phyloP scores from a whole-genome alignment of 805 yeast species.

The Wickerhamomyces silvicola region DNA sequence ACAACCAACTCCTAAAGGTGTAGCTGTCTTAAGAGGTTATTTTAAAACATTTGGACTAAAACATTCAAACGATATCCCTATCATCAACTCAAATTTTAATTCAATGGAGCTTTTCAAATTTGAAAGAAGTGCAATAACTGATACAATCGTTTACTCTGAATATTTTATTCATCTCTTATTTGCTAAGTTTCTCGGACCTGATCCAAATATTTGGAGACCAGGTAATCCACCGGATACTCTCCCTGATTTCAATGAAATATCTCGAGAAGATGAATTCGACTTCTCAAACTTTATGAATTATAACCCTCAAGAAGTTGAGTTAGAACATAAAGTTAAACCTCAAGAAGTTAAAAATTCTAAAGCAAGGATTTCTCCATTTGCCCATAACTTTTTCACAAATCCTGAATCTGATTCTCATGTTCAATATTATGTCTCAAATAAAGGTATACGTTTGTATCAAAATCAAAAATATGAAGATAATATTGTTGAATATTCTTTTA shows the following conservation, averaged over 20 bases:
- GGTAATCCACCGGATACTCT: slow-evolving; percentile 43
- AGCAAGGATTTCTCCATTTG: slow-evolving; percentile 50
- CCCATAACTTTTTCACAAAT: slow-evolving; percentile 73
- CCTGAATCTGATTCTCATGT: slow-evolving; percentile 80
- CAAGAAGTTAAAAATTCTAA: slow-evolving; percentile 5
- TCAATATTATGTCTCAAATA: slow-evolving; percentile 66
- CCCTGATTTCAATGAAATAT: slow-evolving; percentile 29
- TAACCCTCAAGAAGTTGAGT: slow-evolving; percentile 2
- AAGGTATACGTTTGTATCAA: slow-evolving; percentile 58
- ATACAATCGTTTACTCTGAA: slow-evolving; percentile 53
- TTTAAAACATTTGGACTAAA: slow-evolving; percentile 50
- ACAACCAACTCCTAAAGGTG: slow-evolving; percentile 92
- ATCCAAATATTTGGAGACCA: slow-evolving; percentile 68
- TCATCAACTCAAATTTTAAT: slow-evolving; percentile 54
- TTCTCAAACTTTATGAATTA: slow-evolving; percentile 23
- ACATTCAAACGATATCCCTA: slow-evolving; percentile 30
- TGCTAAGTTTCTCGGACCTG: slow-evolving; percentile 51
- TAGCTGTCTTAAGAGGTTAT: slow-evolving; percentile 58
- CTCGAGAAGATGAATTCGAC: slow-evolving; percentile 29
- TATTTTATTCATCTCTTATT: slow-evolving; percentile 63
- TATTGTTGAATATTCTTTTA: slow-evolving; percentile 41
- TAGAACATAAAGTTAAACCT: background rate
- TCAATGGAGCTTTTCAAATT: slow-evolving; percentile 65
- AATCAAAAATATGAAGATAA: slow-evolving; percentile 30
- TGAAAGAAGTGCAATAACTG: slow-evolving; percentile 56